Percentiles rank a stretch among this genome's conserved stretches.
These are phyloP conservation scores for Phaeosphaeria sp. DNA, from an alignment of 2,329 filamentous ascomycete species.

Conservation along the genomic window DNA sequence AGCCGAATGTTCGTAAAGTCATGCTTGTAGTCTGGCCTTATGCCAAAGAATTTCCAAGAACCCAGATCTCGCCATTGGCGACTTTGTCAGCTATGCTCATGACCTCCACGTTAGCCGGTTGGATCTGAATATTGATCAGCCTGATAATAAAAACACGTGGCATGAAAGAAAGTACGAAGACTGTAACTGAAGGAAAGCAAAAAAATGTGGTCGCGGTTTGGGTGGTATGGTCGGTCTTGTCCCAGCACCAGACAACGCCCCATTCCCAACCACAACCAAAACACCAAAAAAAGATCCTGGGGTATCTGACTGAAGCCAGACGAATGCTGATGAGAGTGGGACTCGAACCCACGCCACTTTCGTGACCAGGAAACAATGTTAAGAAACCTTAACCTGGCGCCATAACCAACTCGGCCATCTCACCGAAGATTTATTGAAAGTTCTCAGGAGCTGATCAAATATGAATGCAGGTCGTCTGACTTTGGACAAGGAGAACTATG, in stretches of 20 bases:
- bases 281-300: conserved; percentile 34
- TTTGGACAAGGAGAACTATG: not conserved
- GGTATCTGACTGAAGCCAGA: conserved; percentile 26
- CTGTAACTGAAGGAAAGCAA: no score
- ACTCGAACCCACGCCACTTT: conserved; percentile 48
- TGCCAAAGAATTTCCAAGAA: conserved; percentile 67
- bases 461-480: not conserved
- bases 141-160: not conserved
- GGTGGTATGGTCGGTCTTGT: not conserved
- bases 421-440: conserved; percentile 1
- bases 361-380: conserved; percentile 44
- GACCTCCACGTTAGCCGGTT: conserved; percentile 82
- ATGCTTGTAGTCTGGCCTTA: conserved; percentile 9
- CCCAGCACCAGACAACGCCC: not conserved
- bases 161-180: no score
- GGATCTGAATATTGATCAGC: conserved; percentile 60
- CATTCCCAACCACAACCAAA: conserved; percentile 2
- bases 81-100: conserved; percentile 76
- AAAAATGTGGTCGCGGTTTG: conserved; percentile 2
- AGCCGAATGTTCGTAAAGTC: conserved; percentile 2
- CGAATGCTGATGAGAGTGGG: conserved; percentile 50
- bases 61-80: conserved; percentile 89
- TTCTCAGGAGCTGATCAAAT: not conserved
- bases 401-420: conserved; percentile 36
- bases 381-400: conserved; percentile 42